phyloP scores from a whole-genome alignment of 306 rosid species.

The Gleditsia sinensis region DNA sequence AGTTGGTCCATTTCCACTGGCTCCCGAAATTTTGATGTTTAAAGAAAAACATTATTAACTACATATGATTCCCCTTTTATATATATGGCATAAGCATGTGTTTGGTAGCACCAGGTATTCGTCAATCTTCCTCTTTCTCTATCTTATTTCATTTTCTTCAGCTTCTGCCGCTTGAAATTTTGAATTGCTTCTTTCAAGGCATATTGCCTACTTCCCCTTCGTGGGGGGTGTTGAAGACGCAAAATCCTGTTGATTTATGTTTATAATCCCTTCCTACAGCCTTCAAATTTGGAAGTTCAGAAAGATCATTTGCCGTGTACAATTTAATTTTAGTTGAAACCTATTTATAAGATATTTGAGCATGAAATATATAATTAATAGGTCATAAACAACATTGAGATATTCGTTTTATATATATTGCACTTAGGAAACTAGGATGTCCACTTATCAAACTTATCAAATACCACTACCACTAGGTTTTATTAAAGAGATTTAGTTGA shows the following conservation, averaged over 20 bases:
- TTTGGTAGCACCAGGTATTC: background rate
- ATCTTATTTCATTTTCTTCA: constrained; percentile 4
- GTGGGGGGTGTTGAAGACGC: background rate
- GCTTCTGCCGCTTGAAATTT: background rate
- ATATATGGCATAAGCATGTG: background rate
- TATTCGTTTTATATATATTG: no score
- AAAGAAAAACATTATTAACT: background rate
- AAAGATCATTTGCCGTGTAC: constrained; percentile 1
- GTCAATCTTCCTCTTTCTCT: background rate
- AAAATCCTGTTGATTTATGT: constrained; percentile 1
- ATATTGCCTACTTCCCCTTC: no score
- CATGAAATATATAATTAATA: no score
- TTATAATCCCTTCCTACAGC: constrained; percentile 11
- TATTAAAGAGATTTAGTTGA: background rate
- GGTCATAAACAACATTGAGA: no score
- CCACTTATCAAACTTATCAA: no score
- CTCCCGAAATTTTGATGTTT: background rate
- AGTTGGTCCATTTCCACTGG: background rate
- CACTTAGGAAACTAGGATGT: no score
- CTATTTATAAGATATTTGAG: no score
- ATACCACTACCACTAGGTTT: background rate
- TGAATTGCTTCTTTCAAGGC: constrained; percentile 23
- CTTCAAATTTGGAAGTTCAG: background rate
- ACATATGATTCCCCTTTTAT: background rate
- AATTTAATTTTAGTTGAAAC: no score